Percentiles rank a stretch among this genome's conserved stretches.
Evolutionary conservation across 495 filamentous ascomycete genomes (phyloP).

Genomic region (Aspergillus sparsus): DNA sequence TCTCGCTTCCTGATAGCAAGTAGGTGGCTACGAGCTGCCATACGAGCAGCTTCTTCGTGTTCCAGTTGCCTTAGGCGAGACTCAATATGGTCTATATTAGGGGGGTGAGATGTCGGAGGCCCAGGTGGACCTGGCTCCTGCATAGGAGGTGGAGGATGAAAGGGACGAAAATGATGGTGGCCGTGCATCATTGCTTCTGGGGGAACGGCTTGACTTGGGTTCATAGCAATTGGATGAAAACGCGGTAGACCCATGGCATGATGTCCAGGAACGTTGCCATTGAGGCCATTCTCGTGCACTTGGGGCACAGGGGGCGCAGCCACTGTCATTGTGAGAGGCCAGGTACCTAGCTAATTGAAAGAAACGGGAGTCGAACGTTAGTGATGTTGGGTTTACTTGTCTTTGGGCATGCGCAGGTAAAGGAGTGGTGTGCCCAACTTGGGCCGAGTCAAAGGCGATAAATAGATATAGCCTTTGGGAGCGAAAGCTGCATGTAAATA

Average conservation of each 20-base stretch:
- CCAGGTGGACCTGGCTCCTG: slow-evolving; percentile 40
- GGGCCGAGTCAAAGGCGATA: slow-evolving; percentile 1
- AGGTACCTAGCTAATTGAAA: not conserved
- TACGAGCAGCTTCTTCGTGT: slow-evolving; percentile 49
- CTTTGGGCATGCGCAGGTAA: not conserved
- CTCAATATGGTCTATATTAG: slow-evolving; percentile 48
- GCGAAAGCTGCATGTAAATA: not conserved
- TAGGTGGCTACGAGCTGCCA: slow-evolving; percentile 45
- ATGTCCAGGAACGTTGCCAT: slow-evolving; percentile 30
- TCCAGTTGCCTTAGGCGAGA: slow-evolving; percentile 47
- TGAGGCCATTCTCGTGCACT: slow-evolving; percentile 41
- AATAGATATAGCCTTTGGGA: not conserved
- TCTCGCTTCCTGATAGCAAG: slow-evolving; percentile 50
- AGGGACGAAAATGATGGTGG: slow-evolving; percentile 44
- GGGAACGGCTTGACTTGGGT: slow-evolving; percentile 41
- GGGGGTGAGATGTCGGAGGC: slow-evolving; percentile 31
- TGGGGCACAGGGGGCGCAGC: slow-evolving; percentile 45
- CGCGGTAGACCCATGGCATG: slow-evolving; percentile 44
- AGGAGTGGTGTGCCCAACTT: not conserved
- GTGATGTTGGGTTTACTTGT: slow-evolving; percentile 15
- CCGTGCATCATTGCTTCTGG: slow-evolving; percentile 42
- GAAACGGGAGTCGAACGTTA: slow-evolving; percentile 10
- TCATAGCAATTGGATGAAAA: slow-evolving; percentile 52
- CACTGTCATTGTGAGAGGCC: slow-evolving; percentile 39
- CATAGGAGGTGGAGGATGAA: slow-evolving; percentile 35